A percentile compares a stretch with the other conserved stretches of the same genome.
phyloP scores from a whole-genome alignment of 2,329 filamentous ascomycete genomes.

The Hortaea sp. region DNA sequence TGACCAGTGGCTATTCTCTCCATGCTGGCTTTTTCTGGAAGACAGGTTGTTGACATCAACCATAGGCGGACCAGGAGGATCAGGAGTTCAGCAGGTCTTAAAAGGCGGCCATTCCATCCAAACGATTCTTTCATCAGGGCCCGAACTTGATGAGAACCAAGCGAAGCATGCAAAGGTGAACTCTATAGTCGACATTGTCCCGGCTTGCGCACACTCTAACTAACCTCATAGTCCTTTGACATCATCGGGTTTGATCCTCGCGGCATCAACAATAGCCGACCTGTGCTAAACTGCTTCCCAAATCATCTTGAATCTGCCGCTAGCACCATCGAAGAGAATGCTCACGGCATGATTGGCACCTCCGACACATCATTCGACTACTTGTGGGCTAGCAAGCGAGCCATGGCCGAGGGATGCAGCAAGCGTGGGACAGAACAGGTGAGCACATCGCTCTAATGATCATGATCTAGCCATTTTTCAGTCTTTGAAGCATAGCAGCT shows the following conservation, averaged over 20 bases:
- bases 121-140: conserved; percentile 27
- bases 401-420: conserved; percentile 20
- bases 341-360: conserved; percentile 28
- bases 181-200: no score
- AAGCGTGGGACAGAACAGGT: conserved; percentile 6
- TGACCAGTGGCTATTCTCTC: not conserved
- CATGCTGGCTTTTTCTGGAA: no score
- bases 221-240: conserved; percentile 25
- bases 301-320: conserved; percentile 12
- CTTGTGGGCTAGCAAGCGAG: conserved; percentile 29
- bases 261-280: conserved; percentile 28
- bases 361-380: conserved; percentile 30
- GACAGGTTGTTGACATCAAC: not conserved
- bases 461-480: no score
- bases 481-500: not conserved
- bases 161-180: not conserved
- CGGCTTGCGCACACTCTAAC: no score
- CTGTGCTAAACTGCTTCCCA: conserved; percentile 26
- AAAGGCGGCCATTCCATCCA: conserved; percentile 27
- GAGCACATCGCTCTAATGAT: not conserved
- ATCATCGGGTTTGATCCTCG: conserved; percentile 35
- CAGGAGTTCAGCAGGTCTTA: conserved; percentile 29
- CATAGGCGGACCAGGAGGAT: conserved; percentile 33
- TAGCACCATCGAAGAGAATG: conserved; percentile 23
- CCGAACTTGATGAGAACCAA: conserved; percentile 1